These are phyloP conservation scores for Sporothrix pseudoabietina DNA, from an alignment of 2,329 filamentous ascomycete genomes.

Conservation along the genomic window DNA sequence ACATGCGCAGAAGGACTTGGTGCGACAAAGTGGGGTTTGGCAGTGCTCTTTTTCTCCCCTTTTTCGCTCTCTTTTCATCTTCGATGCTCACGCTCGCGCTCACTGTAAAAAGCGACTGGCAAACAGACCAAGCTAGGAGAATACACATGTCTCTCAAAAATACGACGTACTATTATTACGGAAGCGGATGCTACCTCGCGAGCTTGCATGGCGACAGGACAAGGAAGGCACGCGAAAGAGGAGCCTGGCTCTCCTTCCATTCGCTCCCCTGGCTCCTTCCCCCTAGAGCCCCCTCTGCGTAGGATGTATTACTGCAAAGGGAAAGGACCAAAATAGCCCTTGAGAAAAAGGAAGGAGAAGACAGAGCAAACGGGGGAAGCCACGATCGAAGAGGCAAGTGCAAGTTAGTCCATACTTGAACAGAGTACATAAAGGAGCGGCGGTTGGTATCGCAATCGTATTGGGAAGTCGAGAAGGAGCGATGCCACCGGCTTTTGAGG, in stretches of 20 bases:
- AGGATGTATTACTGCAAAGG: slow-evolving; percentile 14
- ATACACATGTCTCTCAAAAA: neutral
- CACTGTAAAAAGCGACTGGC: neutral
- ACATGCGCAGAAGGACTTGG: neutral
- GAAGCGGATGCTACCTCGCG: slow-evolving; percentile 26
- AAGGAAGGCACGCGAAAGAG: slow-evolving; percentile 23
- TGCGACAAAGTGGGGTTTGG: slow-evolving; percentile 20
- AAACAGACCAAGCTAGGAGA: neutral
- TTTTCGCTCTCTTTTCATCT: neutral
- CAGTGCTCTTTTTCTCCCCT: neutral
- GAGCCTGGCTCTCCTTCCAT: neutral
- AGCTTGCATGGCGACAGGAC: slow-evolving; percentile 19
- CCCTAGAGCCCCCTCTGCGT: neutral
- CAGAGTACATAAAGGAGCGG: slow-evolving; percentile 1
- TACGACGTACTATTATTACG: slow-evolving; percentile 4
- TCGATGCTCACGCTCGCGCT: neutral
- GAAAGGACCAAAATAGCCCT: neutral
- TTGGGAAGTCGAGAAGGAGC: neutral
- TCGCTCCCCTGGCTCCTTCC: slow-evolving; percentile 1
- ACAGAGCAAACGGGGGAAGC: neutral
- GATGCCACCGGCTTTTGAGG: neutral
- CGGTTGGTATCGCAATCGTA: neutral
- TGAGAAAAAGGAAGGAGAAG: neutral
- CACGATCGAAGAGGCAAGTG: neutral
- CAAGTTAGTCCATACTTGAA: neutral